phyloP scores from a whole-genome alignment of 169 alveolate species.

The Perkinsus olseni region DNA sequence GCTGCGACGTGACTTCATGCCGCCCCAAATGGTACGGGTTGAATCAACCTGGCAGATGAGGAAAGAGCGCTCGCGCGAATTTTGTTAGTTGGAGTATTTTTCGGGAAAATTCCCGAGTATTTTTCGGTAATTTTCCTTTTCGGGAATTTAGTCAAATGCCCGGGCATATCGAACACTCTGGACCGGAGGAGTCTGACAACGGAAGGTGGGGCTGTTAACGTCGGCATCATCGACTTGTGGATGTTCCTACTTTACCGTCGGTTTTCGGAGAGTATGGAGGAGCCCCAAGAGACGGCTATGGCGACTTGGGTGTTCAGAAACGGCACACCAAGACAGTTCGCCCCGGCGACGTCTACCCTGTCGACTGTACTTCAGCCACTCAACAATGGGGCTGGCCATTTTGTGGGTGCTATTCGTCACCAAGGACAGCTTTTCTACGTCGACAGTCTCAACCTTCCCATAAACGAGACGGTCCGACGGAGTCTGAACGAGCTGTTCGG shows the following conservation, averaged over 20 bases:
- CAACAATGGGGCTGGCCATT: not conserved
- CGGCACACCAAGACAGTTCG: not conserved
- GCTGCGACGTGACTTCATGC: too few relatives aligned
- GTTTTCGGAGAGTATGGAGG: not conserved
- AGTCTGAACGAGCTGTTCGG: not conserved
- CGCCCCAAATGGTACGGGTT: too few relatives aligned
- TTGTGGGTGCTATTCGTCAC: not conserved
- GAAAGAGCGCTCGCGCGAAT: too few relatives aligned
- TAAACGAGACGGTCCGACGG: not conserved
- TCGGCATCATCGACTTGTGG: not conserved
- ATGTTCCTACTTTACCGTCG: not conserved
- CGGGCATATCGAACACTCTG: too few relatives aligned
- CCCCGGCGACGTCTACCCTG: not conserved
- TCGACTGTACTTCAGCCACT: not conserved
- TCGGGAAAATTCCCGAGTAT: too few relatives aligned
- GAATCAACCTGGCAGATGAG: too few relatives aligned
- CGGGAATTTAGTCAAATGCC: too few relatives aligned
- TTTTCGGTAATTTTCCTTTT: too few relatives aligned
- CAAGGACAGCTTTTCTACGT: not conserved
- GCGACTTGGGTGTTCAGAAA: not conserved
- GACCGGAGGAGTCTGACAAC: not conserved
- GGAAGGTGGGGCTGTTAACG: not conserved
- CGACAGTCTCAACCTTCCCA: not conserved
- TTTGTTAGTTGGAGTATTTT: too few relatives aligned
- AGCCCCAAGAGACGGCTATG: not conserved